These are phyloP conservation scores for Cryptococcus sp. DNA, from an alignment of 1,284 basidiomycete species.

Conservation along the genomic window DNA sequence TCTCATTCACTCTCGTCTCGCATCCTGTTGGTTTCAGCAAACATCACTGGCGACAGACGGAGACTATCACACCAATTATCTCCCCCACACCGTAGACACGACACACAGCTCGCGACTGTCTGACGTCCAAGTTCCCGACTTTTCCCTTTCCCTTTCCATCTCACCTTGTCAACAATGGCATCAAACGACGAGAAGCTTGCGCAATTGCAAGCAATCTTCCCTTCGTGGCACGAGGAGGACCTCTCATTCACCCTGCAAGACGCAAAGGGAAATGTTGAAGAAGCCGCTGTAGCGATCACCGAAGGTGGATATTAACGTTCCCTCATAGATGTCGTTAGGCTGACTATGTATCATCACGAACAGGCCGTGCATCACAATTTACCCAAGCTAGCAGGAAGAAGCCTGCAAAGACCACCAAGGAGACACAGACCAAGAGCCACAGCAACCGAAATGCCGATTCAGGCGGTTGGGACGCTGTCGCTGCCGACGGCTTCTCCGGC, in stretches of 20 bases:
- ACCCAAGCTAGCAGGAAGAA: conserved; percentile 52
- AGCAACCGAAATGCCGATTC: conserved; percentile 49
- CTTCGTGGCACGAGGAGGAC: conserved; percentile 52
- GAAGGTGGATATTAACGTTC: conserved; percentile 38
- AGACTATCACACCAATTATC: no score
- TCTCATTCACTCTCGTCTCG: conserved; percentile 1
- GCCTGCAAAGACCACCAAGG: conserved; percentile 34
- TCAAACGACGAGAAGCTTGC: conserved; percentile 47
- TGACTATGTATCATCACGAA: not conserved
- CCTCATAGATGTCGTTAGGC: not conserved
- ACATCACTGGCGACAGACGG: not conserved
- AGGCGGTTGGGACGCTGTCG: conserved; percentile 44
- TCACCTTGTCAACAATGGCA: conserved; percentile 34
- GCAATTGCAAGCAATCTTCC: conserved; percentile 51
- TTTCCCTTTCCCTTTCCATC: conserved; percentile 1
- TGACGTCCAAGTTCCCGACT: not conserved
- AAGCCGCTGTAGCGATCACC: conserved; percentile 51
- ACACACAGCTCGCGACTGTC: no score
- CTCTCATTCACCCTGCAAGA: conserved; percentile 51
- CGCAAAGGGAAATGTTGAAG: conserved; percentile 52
- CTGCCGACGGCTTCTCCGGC: conserved; percentile 27
- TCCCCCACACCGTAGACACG: not conserved
- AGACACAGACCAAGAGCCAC: conserved; percentile 29
- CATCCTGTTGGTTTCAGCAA: conserved; percentile 2
- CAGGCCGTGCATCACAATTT: conserved; percentile 55